Conservation (phyloP, 441 rosid genomes). For the Theobroma grandiflorum region DNA sequence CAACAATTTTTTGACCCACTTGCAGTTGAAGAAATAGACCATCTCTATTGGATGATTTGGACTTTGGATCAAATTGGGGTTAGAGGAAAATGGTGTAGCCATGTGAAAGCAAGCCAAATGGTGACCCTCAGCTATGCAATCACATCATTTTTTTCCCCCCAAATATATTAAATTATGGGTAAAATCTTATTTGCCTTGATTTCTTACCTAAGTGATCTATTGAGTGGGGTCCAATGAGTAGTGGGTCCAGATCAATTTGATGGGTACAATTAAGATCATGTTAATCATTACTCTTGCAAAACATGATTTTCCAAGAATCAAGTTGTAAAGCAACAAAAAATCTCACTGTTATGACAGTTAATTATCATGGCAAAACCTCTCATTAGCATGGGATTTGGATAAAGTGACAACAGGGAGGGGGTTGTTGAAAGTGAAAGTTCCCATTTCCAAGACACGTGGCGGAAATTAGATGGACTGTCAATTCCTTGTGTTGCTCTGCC, state of each 20-base stretch:
- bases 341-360: constrained; percentile 58
- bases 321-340: constrained; percentile 54
- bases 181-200: constrained; percentile 53
- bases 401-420: constrained; percentile 20
- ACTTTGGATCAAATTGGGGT: neutral
- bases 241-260: constrained; percentile 65
- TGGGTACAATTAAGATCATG: constrained; percentile 50
- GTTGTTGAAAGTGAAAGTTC: neutral
- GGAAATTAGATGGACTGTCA: constrained; percentile 50
- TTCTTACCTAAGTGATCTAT: constrained; percentile 62
- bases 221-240: constrained; percentile 34
- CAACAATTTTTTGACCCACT: constrained; percentile 51
- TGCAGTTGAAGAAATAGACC: constrained; percentile 51
- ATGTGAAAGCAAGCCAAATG: constrained; percentile 27
- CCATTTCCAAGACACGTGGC: constrained; percentile 40
- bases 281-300: constrained; percentile 53
- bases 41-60: constrained; percentile 33
- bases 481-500: constrained; percentile 47
- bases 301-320: constrained; percentile 55
- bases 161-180: constrained; percentile 36
- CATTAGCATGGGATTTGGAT: constrained; percentile 38
- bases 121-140: constrained; percentile 51
- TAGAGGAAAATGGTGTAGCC: constrained; percentile 19
- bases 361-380: constrained; percentile 48
- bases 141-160: constrained; percentile 45